Evolutionary conservation across 305 asterid species (phyloP).

Genomic region (Stenogyne calaminthoides): DNA sequence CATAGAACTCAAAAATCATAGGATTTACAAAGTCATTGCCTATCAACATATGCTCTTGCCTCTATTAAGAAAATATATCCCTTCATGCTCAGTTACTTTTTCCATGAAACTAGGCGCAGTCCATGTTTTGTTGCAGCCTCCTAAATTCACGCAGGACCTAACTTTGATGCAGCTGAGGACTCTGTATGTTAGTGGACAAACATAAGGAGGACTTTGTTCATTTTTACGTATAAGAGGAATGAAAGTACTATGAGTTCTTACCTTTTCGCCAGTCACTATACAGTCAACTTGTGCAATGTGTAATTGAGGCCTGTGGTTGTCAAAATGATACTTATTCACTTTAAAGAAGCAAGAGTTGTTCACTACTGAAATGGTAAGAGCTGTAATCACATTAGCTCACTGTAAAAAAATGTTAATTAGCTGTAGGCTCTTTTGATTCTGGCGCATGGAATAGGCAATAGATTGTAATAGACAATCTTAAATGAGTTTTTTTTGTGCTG

Average conservation of each 20-base stretch:
- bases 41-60: no score
- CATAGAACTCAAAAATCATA: no score
- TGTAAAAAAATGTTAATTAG: not conserved
- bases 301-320: not conserved
- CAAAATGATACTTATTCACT: not conserved
- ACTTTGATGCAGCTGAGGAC: not conserved
- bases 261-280: not conserved
- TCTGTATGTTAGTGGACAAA: not conserved
- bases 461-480: not conserved
- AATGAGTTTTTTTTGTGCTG: not conserved
- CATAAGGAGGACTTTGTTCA: not conserved
- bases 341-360: not conserved
- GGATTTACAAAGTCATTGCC: no score
- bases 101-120: not conserved
- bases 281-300: not conserved
- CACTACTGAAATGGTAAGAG: not conserved
- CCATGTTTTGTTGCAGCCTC: not conserved
- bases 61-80: no score
- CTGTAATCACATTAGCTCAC: not conserved
- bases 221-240: not conserved
- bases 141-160: not conserved
- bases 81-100: no score
- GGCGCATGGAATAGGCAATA: not conserved
- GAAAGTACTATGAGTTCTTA: not conserved
- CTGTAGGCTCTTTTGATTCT: slow-evolving; percentile 6